Conservation (phyloP, 1,139 yeast species). For the Nakaseomyces bracarensis region DNA sequence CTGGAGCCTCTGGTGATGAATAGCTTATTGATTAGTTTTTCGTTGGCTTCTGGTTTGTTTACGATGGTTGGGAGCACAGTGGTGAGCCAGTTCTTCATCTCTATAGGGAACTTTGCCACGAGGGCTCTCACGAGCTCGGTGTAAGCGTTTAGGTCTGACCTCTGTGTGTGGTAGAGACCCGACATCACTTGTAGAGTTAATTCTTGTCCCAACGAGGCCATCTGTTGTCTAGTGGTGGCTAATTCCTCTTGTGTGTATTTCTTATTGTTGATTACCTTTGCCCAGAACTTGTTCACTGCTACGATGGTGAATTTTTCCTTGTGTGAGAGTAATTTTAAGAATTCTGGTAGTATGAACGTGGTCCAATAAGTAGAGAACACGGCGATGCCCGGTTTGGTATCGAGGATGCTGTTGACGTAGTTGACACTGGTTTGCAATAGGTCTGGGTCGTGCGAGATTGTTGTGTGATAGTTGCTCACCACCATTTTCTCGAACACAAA, state of each 20-base stretch:
- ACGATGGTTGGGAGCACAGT: constrained; percentile 21
- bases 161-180: constrained; percentile 29
- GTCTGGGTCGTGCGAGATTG: constrained; percentile 32
- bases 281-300: constrained; percentile 61
- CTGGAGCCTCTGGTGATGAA: constrained; percentile 30
- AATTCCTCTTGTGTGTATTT: constrained; percentile 46
- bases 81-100: constrained; percentile 27
- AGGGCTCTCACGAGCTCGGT: constrained; percentile 29
- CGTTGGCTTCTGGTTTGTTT: constrained; percentile 22
- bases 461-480: constrained; percentile 17
- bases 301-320: constrained; percentile 61
- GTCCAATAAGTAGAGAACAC: constrained; percentile 35
- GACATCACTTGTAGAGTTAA: constrained; percentile 24
- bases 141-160: constrained; percentile 29
- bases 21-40: constrained; percentile 26
- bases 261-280: constrained; percentile 43
- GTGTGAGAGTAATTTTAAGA: constrained; percentile 40
- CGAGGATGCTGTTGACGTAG: constrained; percentile 44
- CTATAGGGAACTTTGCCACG: constrained; percentile 29
- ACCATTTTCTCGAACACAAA: constrained; percentile 26
- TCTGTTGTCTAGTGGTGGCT: constrained; percentile 30
- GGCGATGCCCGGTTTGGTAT: constrained; percentile 43
- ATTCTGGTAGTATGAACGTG: constrained; percentile 34
- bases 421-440: constrained; percentile 45
- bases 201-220: constrained; percentile 23